Conservation (phyloP, 768 basidiomycete genomes). For the Podaxis sp. region DNA sequence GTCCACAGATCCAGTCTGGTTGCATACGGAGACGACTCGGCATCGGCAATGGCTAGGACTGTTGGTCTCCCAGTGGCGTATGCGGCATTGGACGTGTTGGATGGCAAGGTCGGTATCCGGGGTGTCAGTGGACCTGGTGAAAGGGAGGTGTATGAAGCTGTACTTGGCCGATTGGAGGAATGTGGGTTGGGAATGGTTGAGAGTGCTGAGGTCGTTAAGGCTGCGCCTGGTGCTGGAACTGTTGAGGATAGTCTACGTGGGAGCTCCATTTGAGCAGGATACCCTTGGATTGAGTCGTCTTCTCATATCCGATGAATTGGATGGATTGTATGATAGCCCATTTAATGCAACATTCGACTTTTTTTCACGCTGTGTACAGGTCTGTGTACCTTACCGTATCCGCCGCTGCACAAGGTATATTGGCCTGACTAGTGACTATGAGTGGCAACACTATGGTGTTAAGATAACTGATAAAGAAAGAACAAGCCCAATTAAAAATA, state of each 20-base stretch:
- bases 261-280: neutral
- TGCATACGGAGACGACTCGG: conserved; percentile 48
- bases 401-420: neutral
- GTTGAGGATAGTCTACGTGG: conserved; percentile 12
- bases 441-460: no score
- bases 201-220: conserved; percentile 12
- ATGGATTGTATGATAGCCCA: neutral
- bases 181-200: conserved; percentile 52
- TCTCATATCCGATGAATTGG: neutral
- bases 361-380: neutral
- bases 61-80: conserved; percentile 89
- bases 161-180: conserved; percentile 61
- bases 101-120: conserved; percentile 49
- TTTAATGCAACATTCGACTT: neutral
- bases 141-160: conserved; percentile 53
- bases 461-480: no score
- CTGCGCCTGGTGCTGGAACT: conserved; percentile 7
- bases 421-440: no score
- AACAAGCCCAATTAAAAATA: no score
- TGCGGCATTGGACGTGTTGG: conserved; percentile 69
- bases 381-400: neutral
- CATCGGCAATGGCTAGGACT: conserved; percentile 87
- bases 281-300: neutral
- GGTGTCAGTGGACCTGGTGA: conserved; percentile 75
- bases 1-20: conserved; percentile 69